Percentiles rank a stretch among this genome's conserved stretches.
These are phyloP conservation scores for Amylocarpus encephaloides DNA, from an alignment of 2,329 filamentous ascomycete genomes.

Conservation along the genomic window DNA sequence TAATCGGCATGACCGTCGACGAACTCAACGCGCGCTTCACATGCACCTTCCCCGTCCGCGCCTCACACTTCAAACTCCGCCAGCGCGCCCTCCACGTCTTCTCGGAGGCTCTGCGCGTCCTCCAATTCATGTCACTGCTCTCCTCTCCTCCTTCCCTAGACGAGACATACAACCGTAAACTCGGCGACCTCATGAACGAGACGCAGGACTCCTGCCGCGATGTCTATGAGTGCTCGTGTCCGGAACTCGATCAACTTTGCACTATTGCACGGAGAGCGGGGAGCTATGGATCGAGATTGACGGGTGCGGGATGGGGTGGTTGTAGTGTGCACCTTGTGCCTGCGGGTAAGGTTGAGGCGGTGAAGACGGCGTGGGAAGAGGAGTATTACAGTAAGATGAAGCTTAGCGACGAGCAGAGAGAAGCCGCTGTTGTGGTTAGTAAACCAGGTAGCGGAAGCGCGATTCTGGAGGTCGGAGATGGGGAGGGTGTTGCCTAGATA, in stretches of 20 bases:
- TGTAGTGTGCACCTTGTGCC: conserved; percentile 93
- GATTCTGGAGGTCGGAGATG: conserved; percentile 38
- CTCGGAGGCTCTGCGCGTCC: conserved; percentile 77
- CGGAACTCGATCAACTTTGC: conserved; percentile 88
- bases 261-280: conserved; percentile 70
- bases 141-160: conserved; percentile 48
- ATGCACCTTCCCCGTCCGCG: conserved; percentile 81
- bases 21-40: conserved; percentile 75
- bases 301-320: conserved; percentile 93
- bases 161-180: conserved; percentile 53
- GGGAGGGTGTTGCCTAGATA: conserved; percentile 10
- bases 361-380: conserved; percentile 69
- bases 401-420: conserved; percentile 63
- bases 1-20: conserved; percentile 61
- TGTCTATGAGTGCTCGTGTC: conserved; percentile 84
- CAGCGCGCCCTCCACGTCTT: conserved; percentile 90
- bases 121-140: conserved; percentile 77
- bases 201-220: conserved; percentile 85
- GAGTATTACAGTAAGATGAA: conserved; percentile 73
- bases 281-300: conserved; percentile 77
- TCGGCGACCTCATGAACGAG: conserved; percentile 81
- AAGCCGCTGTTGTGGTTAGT: conserved; percentile 79
- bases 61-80: conserved; percentile 78
- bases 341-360: conserved; percentile 69
- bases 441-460: conserved; percentile 72